Base-by-base conservation (phyloP, 73 alveolate species). In the Paramecium sexaurelia region DNA sequence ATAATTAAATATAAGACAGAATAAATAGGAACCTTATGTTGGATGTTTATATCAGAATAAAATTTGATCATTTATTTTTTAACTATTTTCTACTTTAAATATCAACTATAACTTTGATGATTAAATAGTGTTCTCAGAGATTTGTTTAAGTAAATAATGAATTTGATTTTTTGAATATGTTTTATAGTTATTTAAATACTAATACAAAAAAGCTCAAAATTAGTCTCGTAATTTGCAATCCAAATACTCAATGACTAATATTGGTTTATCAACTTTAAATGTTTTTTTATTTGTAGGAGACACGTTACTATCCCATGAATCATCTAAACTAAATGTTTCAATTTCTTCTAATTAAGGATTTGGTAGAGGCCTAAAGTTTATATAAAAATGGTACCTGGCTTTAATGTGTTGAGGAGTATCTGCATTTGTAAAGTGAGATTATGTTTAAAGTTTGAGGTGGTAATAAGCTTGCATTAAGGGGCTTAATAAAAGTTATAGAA, bases 211-310 rank as follows among this genome's bases (percentile, higher is more conserved):
- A n/a, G n/a, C n/a, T 66, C 83, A 66, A 66, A 29, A 29, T 29
- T 66, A 22, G 19, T 66, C 83, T 26, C 83, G 20, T 26, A 66
- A 32, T 66, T 66, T 66, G 47, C 26, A 26, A 26, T 66, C 83
- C 43, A 66, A 66, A 66, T 66, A 66, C 43, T 66, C 24, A n/a
- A 66, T 66, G 39, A 66, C 83, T 15, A 66, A 32, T 13, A 66
- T 66, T 24, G 83, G 83, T 66, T 66, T 66, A 66, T 66, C 83
- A 10, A 32, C 83, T 32, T 66, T 66, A 7, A 51, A 51, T 26
- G 83, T 32, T 20, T 66, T 66, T 51, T 51, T 51, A 51, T 51
- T 51, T 51, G 67, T 51, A 4, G 67, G 67, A 3, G 67, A 51
- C 3, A 51, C 17, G 29, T 51, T 51, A 8, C 67, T 51, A 22